phyloP scores from a whole-genome alignment of 2,329 filamentous ascomycete genomes.

The Chrysosporium keratinophilum region DNA sequence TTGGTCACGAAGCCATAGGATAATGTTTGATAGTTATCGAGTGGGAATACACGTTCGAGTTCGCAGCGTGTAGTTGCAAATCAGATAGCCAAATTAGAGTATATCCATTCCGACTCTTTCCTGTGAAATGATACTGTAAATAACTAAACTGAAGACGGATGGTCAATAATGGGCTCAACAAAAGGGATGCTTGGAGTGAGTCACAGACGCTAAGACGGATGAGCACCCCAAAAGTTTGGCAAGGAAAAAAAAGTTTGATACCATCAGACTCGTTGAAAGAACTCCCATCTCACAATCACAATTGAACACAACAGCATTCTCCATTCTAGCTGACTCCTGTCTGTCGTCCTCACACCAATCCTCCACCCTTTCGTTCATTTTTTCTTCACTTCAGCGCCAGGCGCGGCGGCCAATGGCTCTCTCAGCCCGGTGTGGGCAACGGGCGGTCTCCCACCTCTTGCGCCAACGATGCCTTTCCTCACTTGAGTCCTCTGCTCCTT shows the following conservation, averaged over 20 bases:
- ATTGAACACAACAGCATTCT: background rate
- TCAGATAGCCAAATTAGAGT: no score
- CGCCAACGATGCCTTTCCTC: conserved; percentile 33
- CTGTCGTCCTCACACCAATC: background rate
- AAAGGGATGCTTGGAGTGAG: background rate
- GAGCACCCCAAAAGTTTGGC: background rate
- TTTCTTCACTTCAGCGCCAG: conserved; percentile 14
- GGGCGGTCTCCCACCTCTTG: conserved; percentile 31
- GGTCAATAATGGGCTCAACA: background rate
- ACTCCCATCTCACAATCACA: background rate
- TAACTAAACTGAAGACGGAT: no score
- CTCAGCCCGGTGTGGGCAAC: conserved; percentile 37
- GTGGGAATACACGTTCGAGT: no score
- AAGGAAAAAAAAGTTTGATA: conserved; percentile 21
- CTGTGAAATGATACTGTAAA: no score
- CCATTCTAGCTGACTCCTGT: background rate
- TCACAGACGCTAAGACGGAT: background rate
- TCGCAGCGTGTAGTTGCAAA: no score
- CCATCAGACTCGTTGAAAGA: background rate
- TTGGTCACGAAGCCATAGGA: no score
- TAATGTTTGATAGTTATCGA: no score
- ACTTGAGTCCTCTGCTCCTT: conserved; percentile 27
- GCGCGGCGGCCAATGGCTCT: conserved; percentile 37
- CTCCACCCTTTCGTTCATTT: background rate
- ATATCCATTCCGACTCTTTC: no score